A percentile compares a stretch with the other conserved stretches of the same genome.
Evolutionary conservation across 768 basidiomycete species (phyloP).

Genomic region (Hygrophorus pudorinus): DNA sequence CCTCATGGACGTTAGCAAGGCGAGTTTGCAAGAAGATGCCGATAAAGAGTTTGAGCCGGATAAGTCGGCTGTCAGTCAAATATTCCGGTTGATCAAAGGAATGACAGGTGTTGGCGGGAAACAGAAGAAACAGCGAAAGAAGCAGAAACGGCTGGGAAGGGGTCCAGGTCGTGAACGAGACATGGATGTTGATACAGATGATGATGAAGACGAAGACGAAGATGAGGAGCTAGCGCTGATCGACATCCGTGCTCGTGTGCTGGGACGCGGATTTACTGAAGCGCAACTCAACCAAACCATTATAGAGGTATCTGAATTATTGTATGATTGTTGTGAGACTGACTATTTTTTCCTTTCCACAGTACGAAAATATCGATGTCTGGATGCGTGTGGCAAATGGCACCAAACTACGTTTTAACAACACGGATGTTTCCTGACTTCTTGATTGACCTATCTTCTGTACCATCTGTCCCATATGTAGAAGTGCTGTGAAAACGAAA

Average conservation of each 20-base stretch:
- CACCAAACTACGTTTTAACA: conserved; percentile 67
- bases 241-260: conserved; percentile 78
- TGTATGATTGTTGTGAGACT: background rate
- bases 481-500: background rate
- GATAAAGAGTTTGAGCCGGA: conserved; percentile 64
- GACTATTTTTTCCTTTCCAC: conserved; percentile 7
- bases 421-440: conserved; percentile 12
- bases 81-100: conserved; percentile 84
- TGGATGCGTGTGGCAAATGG: conserved; percentile 78
- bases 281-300: conserved; percentile 83
- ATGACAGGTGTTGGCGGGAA: conserved; percentile 46
- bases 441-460: background rate
- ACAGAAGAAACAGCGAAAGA: conserved; percentile 24
- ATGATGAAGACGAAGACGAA: conserved; percentile 52
- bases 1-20: conserved; percentile 95
- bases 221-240: conserved; percentile 70
- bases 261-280: conserved; percentile 87
- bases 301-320: conserved; percentile 38
- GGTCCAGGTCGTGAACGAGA: conserved; percentile 65
- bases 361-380: conserved; percentile 86
- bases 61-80: conserved; percentile 69
- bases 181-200: conserved; percentile 60
- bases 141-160: conserved; percentile 48
- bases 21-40: conserved; percentile 75
- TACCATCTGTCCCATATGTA: background rate